These are phyloP conservation scores for Primulina eburnea DNA, from an alignment of 257 asterid species.

Conservation along the genomic window DNA sequence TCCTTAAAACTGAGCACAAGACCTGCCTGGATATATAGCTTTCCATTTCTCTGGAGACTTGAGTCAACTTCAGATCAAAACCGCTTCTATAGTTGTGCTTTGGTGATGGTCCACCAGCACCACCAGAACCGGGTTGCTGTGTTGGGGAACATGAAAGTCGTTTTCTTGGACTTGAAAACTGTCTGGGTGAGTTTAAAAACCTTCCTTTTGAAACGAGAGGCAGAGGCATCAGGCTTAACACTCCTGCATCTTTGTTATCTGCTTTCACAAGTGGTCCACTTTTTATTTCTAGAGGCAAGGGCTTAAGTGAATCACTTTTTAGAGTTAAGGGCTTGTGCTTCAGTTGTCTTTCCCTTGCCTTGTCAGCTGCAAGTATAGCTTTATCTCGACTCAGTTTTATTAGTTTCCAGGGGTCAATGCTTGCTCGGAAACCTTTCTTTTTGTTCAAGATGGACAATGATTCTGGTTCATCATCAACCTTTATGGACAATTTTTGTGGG, in stretches of 20 bases:
- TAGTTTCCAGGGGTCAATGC: conserved; percentile 95
- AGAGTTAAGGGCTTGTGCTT: conserved; percentile 31
- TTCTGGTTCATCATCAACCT: conserved; percentile 64
- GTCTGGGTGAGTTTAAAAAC: conserved; percentile 42
- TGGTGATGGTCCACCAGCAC: conserved; percentile 41
- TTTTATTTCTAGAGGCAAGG: conserved; percentile 71
- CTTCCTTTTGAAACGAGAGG: conserved; percentile 39
- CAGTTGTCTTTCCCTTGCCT: conserved; percentile 67
- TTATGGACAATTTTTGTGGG: conserved; percentile 61
- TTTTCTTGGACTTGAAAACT: conserved; percentile 79
- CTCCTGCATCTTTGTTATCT: conserved; percentile 29
- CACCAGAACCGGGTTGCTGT: conserved; percentile 25
- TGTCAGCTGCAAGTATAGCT: conserved; percentile 67
- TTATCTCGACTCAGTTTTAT: conserved; percentile 76
- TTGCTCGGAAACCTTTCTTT: conserved; percentile 71
- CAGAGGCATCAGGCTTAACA: conserved; percentile 30
- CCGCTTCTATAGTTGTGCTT: conserved; percentile 59
- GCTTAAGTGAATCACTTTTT: conserved; percentile 52
- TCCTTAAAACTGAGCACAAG: conserved; percentile 58
- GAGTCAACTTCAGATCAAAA: conserved; percentile 74
- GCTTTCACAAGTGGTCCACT: conserved; percentile 59
- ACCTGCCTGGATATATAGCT: conserved; percentile 78
- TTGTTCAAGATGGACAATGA: conserved; percentile 33
- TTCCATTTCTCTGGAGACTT: conserved; percentile 80
- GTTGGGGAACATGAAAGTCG: conserved; percentile 67